phyloP scores from a whole-genome alignment of 2,329 filamentous ascomycete genomes.

The Aotearoamyces nothofagi region DNA sequence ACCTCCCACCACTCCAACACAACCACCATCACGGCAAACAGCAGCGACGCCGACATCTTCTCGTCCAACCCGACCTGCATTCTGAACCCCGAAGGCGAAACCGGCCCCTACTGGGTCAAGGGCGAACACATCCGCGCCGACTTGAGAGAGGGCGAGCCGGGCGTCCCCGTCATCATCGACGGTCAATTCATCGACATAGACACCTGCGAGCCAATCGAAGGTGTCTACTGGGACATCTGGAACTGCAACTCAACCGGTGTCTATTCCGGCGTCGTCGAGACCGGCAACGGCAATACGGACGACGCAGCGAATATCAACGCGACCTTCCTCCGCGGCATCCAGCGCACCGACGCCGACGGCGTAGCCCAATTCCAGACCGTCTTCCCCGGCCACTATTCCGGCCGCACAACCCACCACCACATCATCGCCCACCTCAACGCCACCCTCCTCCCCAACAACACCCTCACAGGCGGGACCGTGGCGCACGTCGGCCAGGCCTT shows the following conservation, averaged over 20 bases:
- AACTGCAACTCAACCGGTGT: constrained; percentile 24
- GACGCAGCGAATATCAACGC: no score
- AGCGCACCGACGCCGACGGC: constrained; percentile 23
- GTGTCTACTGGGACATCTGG: constrained; percentile 24
- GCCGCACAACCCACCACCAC: constrained; percentile 31
- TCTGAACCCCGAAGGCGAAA: constrained; percentile 33
- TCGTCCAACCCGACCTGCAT: constrained; percentile 29
- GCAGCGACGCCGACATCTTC: constrained; percentile 24
- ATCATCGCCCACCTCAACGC: constrained; percentile 22
- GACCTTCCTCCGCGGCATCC: constrained; percentile 24
- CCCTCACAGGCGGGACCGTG: constrained; percentile 29
- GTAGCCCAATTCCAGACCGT: constrained; percentile 25
- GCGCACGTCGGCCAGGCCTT: constrained; percentile 43
- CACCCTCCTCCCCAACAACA: constrained; percentile 20
- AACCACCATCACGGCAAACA: constrained; percentile 15
- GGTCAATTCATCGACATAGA: constrained; percentile 24
- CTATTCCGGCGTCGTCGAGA: constrained; percentile 19
- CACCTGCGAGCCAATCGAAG: constrained; percentile 23
- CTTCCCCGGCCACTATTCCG: constrained; percentile 30
- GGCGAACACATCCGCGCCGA: constrained; percentile 24
- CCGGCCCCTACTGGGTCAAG: constrained; percentile 35
- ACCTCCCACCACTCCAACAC: background rate
- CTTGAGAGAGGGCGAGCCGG: constrained; percentile 20
- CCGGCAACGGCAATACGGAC: constrained; percentile 15
- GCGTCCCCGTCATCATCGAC: constrained; percentile 22